Evolutionary conservation across 2,329 filamentous ascomycete species (phyloP), one percentile per base, ranked within the genome.

Genomic region (Shiraia sp.): DNA sequence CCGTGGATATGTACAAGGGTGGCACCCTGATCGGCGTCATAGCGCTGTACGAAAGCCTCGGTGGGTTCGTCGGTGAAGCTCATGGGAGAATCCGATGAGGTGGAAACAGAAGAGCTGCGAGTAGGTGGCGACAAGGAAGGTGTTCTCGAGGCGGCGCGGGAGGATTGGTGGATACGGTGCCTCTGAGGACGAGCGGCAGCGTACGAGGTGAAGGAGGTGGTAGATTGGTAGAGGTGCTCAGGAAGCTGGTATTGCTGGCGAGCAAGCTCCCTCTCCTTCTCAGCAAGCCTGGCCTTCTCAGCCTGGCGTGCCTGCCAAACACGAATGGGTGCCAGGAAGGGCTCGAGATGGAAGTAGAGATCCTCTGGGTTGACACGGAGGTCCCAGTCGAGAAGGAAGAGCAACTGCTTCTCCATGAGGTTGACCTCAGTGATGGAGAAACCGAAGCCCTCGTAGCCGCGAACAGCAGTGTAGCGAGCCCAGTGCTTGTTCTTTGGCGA

Each of bases 401-500:
- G 85, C 22, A 99, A 81, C 74, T 99, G 93, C 80, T 95, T 95
- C 80, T 99, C 93, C 93, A 99, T 99, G 49, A 97, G 80, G 77
- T 99, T 99, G 61, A 99, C 93, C 75, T 99, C 93, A 25, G 89
- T 93, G 56, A 91, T 80, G 61, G 85, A 92, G 79, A 99, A 97
- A 59, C 90, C 88, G 64, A 97, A 99, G 63, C 78, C 82, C 9
- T 84, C 83, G 69, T 78, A 86, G 39, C 81, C 82, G 49, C 79
- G 79, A 57, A 96, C 85, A 61, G 85, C 76, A 46, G 87, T 95
- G 78, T 97, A 99, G 62, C 85, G 86, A 53, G 93, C 91, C 93
- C 93, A 99, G 79, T 99, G 93, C 84, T 97, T 97, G 82, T 99
- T 99, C 85, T 97, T 97, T 51, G 93, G 93, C 10, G 90, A 96